Evolutionary conservation across 2,329 filamentous ascomycete genomes (phyloP), one percentile per base, ranked within the genome.

Genomic region (Penicillium paneum): DNA sequence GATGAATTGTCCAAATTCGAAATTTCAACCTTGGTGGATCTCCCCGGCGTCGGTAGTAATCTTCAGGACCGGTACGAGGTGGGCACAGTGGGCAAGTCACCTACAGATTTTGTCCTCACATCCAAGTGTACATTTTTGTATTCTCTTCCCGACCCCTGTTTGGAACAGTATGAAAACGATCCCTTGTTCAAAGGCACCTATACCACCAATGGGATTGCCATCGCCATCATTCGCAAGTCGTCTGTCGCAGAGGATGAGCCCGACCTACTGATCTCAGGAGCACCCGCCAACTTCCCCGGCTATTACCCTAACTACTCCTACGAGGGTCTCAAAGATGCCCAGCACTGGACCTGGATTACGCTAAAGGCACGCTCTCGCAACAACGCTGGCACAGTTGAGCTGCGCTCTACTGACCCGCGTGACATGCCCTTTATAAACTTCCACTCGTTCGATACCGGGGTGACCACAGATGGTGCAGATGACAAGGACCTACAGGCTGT

Each of bases 281-380:
- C 77, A 0, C 81, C 82, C 2, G 78, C 75, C 44, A 76, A 83
- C 72, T 83, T 79, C 68, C 81, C 79, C 0, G 75, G 78, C 15
- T 85, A 79, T 58, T 68, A 63, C 26, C 74, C 77, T 6, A 64
- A 74, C 39, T 75, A 79, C 57, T 73, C 77, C 0, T 73, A 78
- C 2, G 63, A 68, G 0, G 75, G 79, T 34, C 49, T 66, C 32
- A 71, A 72, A 8, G 74, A 76, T 47, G 56, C 62, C 11, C 54
- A 61, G 12, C 74, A 77, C 56, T 80, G 76, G 74, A 73, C 73
- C 10, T 80, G 77, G 78, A 73, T 65, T 60, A 8, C 76, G 71
- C 45, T 89, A 54, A 86, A 87, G 68, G 78, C 81, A 0, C 84
- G 85, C 60, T 79, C 83, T 1, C 80, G 82, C 51, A 88, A 89